Base-by-base conservation (phyloP, 371 early-diverging fungal species). In the Funneliformis caledonium region DNA sequence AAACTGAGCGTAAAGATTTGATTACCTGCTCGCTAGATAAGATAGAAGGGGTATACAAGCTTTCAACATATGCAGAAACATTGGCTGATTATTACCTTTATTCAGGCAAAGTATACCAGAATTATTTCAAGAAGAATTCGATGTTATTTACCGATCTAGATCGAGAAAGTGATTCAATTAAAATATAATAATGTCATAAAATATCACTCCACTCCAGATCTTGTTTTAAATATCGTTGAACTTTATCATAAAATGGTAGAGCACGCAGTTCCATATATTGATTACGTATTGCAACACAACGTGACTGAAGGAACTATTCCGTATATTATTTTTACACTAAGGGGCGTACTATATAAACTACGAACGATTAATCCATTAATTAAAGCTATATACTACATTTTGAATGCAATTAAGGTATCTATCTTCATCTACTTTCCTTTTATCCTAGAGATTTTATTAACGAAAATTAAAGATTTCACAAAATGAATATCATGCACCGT, bases 281-380 rank as follows among this genome's bases (percentile, higher is more conserved):
- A n/a, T n/a, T n/a, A n/a, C n/a, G n/a, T n/a, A n/a, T n/a, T n/a
- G n/a, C n/a, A n/a, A n/a, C n/a, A n/a, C n/a, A n/a, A n/a, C n/a
- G n/a, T n/a, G n/a, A n/a, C n/a, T n/a, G n/a, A n/a, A n/a, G n/a
- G n/a, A n/a, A n/a, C n/a, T n/a, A n/a, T n/a, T n/a, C n/a, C n/a
- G n/a, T n/a, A n/a, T n/a, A n/a, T n/a, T 50, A 48, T 74, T 52
- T 56, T 74, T 19, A 16, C n/a, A 43, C 74, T 31, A 74, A 74
- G 56, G 22, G 74, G 14, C 42, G 0, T 74, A 52, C n/a, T 9
- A 74, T 59, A 69, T 69, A 69, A 9, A 42, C 14, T 16, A 69
- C 6, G 7, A 69, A 33, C 14, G 42, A 69, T 42, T 14, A 8
- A 69, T 10, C 43, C 37, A 69, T 1, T 69, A 42, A 69, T 62